Conservation (phyloP, 2,329 filamentous ascomycete genomes). For the Botrytis byssoidea region DNA sequence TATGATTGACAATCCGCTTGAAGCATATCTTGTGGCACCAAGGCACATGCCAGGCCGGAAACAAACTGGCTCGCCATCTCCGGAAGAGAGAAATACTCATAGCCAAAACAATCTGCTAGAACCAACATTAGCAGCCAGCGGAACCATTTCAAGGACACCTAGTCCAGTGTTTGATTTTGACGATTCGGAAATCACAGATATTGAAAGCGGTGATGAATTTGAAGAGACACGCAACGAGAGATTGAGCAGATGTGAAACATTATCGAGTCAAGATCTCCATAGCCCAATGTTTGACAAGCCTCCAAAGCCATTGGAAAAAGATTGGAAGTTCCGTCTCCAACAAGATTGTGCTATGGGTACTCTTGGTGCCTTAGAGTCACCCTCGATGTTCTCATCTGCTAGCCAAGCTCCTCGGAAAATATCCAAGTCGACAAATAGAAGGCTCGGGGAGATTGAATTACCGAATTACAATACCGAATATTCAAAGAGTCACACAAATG, state of each 20-base stretch:
- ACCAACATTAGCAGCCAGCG: background rate
- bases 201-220: conserved; percentile 4
- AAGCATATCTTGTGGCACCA: conserved; percentile 2
- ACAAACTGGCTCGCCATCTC: background rate
- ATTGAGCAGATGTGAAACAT: conserved; percentile 10
- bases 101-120: background rate
- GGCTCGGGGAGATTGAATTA: background rate
- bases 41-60: background rate
- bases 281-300: conserved; percentile 1
- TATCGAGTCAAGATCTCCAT: conserved; percentile 10
- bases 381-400: background rate
- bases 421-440: background rate
- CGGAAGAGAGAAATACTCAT: background rate
- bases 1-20: background rate
- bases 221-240: background rate
- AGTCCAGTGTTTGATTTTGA: conserved; percentile 17
- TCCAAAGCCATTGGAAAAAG: background rate
- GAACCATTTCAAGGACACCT: conserved; percentile 6
- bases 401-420: background rate
- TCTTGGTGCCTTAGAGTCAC: background rate
- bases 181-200: conserved; percentile 9
- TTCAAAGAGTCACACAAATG: background rate
- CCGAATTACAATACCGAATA: background rate
- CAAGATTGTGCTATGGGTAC: background rate
- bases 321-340: conserved; percentile 15